Percentiles rank a stretch among this genome's conserved stretches.
phyloP scores from a whole-genome alignment of 768 basidiomycete genomes.

The Symmetrospora coprosmae region DNA sequence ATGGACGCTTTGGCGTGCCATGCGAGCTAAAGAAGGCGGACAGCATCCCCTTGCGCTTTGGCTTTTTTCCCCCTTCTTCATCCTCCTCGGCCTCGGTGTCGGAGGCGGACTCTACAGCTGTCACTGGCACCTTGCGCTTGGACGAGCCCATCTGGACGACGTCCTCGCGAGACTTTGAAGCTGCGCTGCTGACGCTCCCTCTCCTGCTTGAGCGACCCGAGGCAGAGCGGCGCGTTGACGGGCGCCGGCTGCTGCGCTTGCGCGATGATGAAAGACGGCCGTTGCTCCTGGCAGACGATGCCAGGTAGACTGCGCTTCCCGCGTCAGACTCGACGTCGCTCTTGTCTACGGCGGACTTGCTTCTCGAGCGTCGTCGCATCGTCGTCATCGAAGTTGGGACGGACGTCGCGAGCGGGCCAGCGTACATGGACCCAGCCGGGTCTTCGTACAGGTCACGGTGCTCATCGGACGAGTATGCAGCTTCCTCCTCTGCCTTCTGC shows the following conservation, averaged over 20 bases:
- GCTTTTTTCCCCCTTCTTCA: constrained; percentile 15
- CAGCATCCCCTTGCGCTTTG: neutral
- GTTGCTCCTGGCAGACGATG: neutral
- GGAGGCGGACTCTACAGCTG: neutral
- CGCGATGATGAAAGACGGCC: neutral
- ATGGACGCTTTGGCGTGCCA: neutral
- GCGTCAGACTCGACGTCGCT: constrained; percentile 12
- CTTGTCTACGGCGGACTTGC: neutral
- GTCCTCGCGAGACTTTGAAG: neutral
- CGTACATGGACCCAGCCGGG: neutral
- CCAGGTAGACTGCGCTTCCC: neutral
- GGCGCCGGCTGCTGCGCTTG: neutral
- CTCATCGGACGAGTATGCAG: neutral
- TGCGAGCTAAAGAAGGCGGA: constrained; percentile 1
- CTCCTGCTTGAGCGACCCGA: neutral
- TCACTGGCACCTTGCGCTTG: neutral
- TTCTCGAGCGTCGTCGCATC: neutral
- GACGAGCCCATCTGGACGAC: neutral
- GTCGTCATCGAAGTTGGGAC: constrained; percentile 17
- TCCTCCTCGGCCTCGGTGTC: constrained; percentile 2
- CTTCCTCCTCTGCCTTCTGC: neutral
- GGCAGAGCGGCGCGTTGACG: neutral
- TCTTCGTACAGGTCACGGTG: constrained; percentile 5
- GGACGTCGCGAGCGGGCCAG: constrained; percentile 8
- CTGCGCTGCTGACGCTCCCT: neutral